Evolutionary conservation across 2,329 filamentous ascomycete genomes (phyloP), one percentile per base, ranked within the genome.

Genomic region (Venturia nashicola): DNA sequence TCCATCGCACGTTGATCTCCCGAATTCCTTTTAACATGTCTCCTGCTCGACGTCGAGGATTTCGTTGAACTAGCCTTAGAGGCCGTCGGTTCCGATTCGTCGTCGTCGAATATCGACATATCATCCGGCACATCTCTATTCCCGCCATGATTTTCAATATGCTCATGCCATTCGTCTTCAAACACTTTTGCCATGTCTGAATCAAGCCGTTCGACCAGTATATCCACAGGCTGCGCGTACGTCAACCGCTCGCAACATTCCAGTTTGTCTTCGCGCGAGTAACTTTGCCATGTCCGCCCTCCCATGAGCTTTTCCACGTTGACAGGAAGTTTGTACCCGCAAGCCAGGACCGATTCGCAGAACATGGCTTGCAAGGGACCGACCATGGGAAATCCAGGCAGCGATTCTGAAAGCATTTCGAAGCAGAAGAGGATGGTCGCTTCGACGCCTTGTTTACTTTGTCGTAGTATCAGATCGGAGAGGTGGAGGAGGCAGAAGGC

Each of bases 301-400:
- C 65, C 62, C 65, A 70, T 69, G 6, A 68, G 54, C 23, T 69
- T 62, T 11, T 66, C 48, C 12, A 68, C 59, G 44, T 70, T 62
- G 4, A 63, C 59, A 14, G 68, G 67, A 36, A 69, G 43, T 9
- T 20, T 16, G 18, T 66, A n/a, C 9, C 65, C 62, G 42, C 66
- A 65, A 18, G 67, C 67, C 8, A 54, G 36, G 27, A 68, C 66
- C 7, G 64, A 65, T 48, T 67, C 66, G 64, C 67, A 65, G 54
- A 71, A 71, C 60, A 72, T 67, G 61, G 65, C 66, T 59, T 70
- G 68, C 34, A 72, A 64, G 11, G 70, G 68, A 20, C 70, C 70
- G 32, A 68, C 68, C 43, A 71, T 64, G 18, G 65, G 44, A 43
- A 71, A 72, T n/a, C 68, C 68, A 9, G 64, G 61, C 8, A 67